Conservation (phyloP, 2,329 filamentous ascomycete species). For the Rugonectria rugulosa region DNA sequence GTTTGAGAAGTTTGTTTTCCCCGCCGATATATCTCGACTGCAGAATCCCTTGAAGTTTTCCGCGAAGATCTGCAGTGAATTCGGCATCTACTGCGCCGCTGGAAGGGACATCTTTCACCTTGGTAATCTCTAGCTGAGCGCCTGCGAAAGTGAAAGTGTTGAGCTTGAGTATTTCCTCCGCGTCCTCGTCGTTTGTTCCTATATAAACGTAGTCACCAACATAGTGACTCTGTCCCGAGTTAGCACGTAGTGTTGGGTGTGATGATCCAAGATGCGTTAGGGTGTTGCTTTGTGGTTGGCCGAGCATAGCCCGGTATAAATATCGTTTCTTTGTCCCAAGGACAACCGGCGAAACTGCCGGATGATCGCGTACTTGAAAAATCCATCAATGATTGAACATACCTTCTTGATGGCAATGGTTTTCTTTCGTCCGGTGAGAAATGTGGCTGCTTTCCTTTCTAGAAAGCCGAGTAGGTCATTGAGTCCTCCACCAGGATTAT, state of each 20-base stretch:
- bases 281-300: constrained; percentile 30
- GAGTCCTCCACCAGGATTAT: constrained; percentile 71
- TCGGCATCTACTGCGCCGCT: constrained; percentile 55
- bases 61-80: constrained; percentile 67
- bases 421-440: constrained; percentile 52
- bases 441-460: constrained; percentile 71
- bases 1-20: constrained; percentile 78
- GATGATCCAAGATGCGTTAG: constrained; percentile 30
- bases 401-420: constrained; percentile 78
- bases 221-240: constrained; percentile 73
- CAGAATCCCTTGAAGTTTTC: constrained; percentile 75
- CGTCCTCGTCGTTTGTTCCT: constrained; percentile 69
- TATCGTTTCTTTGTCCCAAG: constrained; percentile 30
- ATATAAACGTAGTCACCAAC: constrained; percentile 75
- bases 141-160: constrained; percentile 76
- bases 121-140: constrained; percentile 63
- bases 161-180: constrained; percentile 70
- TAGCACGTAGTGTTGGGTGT: constrained; percentile 62
- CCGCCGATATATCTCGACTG: constrained; percentile 75
- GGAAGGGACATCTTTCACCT: constrained; percentile 51
- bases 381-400: constrained; percentile 58
- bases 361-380: constrained; percentile 39
- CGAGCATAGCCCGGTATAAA: constrained; percentile 29
- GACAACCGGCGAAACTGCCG: constrained; percentile 28
- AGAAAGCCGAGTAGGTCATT: constrained; percentile 71